Evolutionary conservation across 2,329 filamentous ascomycete species (phyloP).

Genomic region (Exserohilum turcica): DNA sequence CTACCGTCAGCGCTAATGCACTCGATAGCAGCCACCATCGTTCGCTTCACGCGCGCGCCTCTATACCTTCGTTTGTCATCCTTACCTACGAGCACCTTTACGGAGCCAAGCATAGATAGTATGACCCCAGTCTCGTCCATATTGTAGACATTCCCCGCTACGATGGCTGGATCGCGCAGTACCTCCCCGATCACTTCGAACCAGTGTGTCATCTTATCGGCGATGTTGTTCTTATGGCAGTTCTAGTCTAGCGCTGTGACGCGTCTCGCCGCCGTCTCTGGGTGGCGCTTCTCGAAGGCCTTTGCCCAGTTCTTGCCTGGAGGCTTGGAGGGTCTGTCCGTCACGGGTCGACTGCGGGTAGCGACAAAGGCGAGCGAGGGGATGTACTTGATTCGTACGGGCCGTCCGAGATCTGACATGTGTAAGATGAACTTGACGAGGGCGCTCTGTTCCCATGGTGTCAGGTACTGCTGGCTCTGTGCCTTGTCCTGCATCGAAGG

Average conservation of each 20-base stretch:
- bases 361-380: constrained; percentile 21
- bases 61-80: too few species aligned
- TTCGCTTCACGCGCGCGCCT: too few species aligned
- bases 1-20: too few species aligned
- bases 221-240: constrained; percentile 18
- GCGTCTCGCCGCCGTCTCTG: constrained; percentile 18
- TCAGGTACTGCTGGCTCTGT: constrained; percentile 23
- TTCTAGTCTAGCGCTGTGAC: constrained; percentile 28
- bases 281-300: constrained; percentile 22
- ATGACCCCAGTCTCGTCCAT: too few species aligned
- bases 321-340: constrained; percentile 16
- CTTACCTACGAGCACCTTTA: constrained; percentile 28
- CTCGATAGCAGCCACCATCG: too few species aligned
- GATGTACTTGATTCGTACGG: constrained; percentile 25
- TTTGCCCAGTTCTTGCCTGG: too few species aligned
- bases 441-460: constrained; percentile 34
- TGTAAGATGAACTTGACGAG: constrained; percentile 22
- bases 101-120: constrained; percentile 21
- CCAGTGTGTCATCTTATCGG: constrained; percentile 28
- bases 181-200: background rate
- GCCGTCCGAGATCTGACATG: constrained; percentile 19
- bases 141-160: too few species aligned
- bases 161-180: too few species aligned
- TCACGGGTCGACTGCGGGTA: constrained; percentile 12
- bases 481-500: too few species aligned